Conservation (phyloP, 2,329 filamentous ascomycete genomes). For the Xylariaceae sp. region DNA sequence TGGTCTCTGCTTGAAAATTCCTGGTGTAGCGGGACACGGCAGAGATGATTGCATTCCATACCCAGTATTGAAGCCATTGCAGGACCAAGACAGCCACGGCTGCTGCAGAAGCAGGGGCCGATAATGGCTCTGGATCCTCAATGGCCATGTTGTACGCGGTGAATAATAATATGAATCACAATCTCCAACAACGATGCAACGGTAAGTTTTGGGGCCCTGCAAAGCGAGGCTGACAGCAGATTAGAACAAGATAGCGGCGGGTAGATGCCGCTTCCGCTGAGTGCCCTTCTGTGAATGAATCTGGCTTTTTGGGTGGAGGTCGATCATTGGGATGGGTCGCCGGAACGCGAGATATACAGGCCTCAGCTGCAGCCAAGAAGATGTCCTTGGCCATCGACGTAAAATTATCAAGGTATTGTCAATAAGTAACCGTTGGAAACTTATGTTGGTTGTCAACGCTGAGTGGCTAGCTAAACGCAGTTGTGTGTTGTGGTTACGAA, state of each 20-base stretch:
- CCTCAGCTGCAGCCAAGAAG: constrained; percentile 21
- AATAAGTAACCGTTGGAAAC: too few species aligned
- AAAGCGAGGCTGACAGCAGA: constrained; percentile 20
- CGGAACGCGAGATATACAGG: constrained; percentile 4
- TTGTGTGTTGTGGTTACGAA: too few species aligned
- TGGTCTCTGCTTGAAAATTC: too few species aligned
- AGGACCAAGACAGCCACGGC: constrained; percentile 15
- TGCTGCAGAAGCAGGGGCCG: constrained; percentile 11
- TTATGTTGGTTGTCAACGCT: too few species aligned
- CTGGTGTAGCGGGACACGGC: too few species aligned
- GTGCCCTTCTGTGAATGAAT: constrained; percentile 4
- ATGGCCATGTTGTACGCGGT: not conserved
- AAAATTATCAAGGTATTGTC: too few species aligned
- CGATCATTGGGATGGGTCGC: not conserved
- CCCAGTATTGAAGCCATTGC: not conserved
- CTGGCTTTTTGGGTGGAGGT: constrained; percentile 10
- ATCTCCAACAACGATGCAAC: constrained; percentile 5
- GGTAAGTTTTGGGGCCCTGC: constrained; percentile 11
- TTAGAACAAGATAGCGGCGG: constrained; percentile 21
- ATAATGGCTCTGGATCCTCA: constrained; percentile 12
- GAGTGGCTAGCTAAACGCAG: too few species aligned
- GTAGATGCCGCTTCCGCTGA: constrained; percentile 17
- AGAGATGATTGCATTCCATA: too few species aligned
- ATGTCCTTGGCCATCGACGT: not conserved
- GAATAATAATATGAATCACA: not conserved